Evolutionary conservation across 805 yeast species (phyloP), one percentile per base, ranked within the genome.

Genomic region (Yarrowia sp.): DNA sequence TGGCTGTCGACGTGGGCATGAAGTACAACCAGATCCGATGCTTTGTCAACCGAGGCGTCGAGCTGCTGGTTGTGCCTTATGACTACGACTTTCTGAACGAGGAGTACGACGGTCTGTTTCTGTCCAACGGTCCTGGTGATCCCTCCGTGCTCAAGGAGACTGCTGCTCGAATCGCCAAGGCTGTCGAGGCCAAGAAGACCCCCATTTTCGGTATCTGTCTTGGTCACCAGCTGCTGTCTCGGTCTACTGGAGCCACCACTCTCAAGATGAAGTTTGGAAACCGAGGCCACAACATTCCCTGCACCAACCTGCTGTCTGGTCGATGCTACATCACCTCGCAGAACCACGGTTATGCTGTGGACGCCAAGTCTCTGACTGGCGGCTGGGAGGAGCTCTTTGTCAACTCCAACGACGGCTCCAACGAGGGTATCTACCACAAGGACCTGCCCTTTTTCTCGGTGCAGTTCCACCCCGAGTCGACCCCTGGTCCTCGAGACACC

Each of bases 81-180:
- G 87, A 95, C 76, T 86, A 92, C 74, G 96, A 92, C 77, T 87
- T 89, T 76, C 80, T 89, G 67, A 72, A 78, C 59, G 96, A 91
- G 77, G 82, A 85, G 68, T 95, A 88, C 75, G 99, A 95, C 76
- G 99, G 99, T 81, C 82, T 95, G 72, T 95, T 95, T 78, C 81
- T 93, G 69, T 92, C 98, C 65, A 95, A 95, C 78, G 99, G 99
- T 81, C 99, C 99, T 30, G 99, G 99, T 84, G 98, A 95, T 79
- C 99, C 99, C 66, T 84, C 95, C 48, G 90, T 89, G 66, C 82
- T 95, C 85, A 76, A 85, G 49, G 83, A 81, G 21, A 83, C 91
- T 67, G 88, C 88, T 36, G 81, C 78, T 43, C 85, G 83, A 70
- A 79, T 95, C 72, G 70, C 81, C 41, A 76, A 75, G 46, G 89